Evolutionary conservation across 441 rosid genomes (phyloP), one percentile per base, ranked within the genome.

Genomic region (Erodium chrysanthum): DNA sequence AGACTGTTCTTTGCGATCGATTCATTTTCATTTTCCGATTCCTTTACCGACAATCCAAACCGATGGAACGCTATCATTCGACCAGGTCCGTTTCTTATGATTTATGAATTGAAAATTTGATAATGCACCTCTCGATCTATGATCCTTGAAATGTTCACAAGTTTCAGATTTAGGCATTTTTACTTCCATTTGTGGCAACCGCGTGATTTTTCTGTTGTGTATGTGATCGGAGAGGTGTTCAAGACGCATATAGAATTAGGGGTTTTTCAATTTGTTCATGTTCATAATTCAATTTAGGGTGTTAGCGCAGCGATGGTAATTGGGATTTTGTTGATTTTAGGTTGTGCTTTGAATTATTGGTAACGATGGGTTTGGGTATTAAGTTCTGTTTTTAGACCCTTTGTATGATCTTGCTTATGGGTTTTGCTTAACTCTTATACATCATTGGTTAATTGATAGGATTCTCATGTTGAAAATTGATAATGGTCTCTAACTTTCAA

Each of bases 61-160:
- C 31, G 29, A 58, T 58, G 31, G 10, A 35, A 7, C 40, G 6
- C 40, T 35, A 8, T 35, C 40, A 35, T 35, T 35, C 40, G 40
- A 0, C 40, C 10, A 35, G 40, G 10, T 35, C 40, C 40, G 40
- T 35, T 5, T 35, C 40, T 35, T 9, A 7, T 35, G 40, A 35
- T 35, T 35, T 7, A 35, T 35, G 40, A 35, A 35, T 7, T 35
- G 40, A 7, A 58, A 22, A 9, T 21, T 3, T 58, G n/a, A 22
- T 59, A 5, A 22, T 59, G 22, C 64, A 21, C 14, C 4, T 23
- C 27, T 59, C 31, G 11, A 22, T 3, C 12, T 59, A 12, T 11
- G 64, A 59, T 59, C 23, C 64, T 59, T 10, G 29, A 59, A 59
- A 59, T 59, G 25, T 22, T 54, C 60, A 54, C 10, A 52, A 52